A percentile compares a stretch with the other conserved stretches of the same genome.
Conservation (phyloP, 257 asterid genomes). For the Fraxinus cuspidata region DNA sequence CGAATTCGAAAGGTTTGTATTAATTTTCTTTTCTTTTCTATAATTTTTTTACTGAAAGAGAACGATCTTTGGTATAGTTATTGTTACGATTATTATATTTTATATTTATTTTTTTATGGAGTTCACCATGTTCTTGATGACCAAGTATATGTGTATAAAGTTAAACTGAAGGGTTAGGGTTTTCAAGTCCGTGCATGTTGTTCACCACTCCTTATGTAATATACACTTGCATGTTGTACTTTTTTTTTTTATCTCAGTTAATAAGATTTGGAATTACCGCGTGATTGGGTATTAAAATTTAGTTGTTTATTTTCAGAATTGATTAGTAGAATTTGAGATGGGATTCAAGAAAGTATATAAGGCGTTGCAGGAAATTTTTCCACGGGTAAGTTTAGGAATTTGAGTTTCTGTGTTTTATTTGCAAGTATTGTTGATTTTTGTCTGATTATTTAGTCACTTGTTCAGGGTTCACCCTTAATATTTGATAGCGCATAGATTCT, state of each 20-base stretch:
- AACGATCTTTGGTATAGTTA: conserved; percentile 6
- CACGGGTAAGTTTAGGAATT: conserved; percentile 40
- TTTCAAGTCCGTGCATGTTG: conserved; percentile 20
- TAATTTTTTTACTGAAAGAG: background rate
- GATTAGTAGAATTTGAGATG: conserved; percentile 30
- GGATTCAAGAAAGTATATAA: conserved; percentile 29
- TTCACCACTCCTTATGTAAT: background rate
- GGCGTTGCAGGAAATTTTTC: conserved; percentile 43
- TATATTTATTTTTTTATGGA: background rate
- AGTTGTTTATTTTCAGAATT: conserved; percentile 23
- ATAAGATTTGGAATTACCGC: conserved; percentile 14
- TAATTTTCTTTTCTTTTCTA: background rate
- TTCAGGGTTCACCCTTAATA: background rate
- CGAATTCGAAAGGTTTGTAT: background rate
- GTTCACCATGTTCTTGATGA: background rate
- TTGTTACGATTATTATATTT: background rate
- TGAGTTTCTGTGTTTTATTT: background rate
- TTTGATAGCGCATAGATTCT: background rate
- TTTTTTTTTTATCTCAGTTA: background rate
- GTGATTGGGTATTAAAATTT: conserved; percentile 12
- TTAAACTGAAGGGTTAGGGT: conserved; percentile 22
- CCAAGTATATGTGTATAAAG: conserved; percentile 1
- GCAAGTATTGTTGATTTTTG: background rate
- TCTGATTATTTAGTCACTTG: background rate
- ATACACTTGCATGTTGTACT: background rate